phyloP scores from a whole-genome alignment of 495 filamentous ascomycete species.

The Aspergillus egyptiacus region DNA sequence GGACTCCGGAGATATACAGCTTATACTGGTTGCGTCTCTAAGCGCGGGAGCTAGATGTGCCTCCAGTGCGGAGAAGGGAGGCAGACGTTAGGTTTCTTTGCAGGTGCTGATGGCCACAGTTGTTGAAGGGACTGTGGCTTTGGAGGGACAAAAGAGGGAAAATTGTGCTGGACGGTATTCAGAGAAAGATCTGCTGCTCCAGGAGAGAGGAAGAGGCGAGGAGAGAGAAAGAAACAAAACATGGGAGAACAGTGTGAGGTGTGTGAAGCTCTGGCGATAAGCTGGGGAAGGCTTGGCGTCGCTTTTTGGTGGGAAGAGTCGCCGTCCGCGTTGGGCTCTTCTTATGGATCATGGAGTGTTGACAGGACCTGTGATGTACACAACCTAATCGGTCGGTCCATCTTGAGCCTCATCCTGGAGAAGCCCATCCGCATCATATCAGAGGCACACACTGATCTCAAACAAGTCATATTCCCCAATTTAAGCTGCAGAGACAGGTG shows the following conservation, averaged over 20 bases:
- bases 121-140: too few relatives aligned
- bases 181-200: not conserved
- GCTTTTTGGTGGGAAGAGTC: too few relatives aligned
- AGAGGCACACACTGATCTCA: too few relatives aligned
- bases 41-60: too few relatives aligned
- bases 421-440: too few relatives aligned
- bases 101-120: not conserved
- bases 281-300: slow-evolving; percentile 11
- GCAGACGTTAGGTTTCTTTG: not conserved
- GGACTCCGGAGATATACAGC: not conserved
- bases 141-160: not conserved
- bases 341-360: too few relatives aligned
- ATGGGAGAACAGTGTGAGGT: too few relatives aligned
- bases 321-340: not conserved
- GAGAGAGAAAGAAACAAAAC: slow-evolving; percentile 2
- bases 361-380: too few relatives aligned
- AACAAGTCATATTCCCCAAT: too few relatives aligned
- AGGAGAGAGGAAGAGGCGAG: not conserved
- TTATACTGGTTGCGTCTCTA: slow-evolving; percentile 1
- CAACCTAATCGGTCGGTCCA: not conserved
- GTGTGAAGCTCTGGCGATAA: slow-evolving; percentile 12
- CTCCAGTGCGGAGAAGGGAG: not conserved
- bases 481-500: slow-evolving; percentile 3
- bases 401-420: too few relatives aligned
- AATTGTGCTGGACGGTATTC: not conserved